phyloP scores from a whole-genome alignment of 1,284 basidiomycete genomes.

The Spongiforma sp. region DNA sequence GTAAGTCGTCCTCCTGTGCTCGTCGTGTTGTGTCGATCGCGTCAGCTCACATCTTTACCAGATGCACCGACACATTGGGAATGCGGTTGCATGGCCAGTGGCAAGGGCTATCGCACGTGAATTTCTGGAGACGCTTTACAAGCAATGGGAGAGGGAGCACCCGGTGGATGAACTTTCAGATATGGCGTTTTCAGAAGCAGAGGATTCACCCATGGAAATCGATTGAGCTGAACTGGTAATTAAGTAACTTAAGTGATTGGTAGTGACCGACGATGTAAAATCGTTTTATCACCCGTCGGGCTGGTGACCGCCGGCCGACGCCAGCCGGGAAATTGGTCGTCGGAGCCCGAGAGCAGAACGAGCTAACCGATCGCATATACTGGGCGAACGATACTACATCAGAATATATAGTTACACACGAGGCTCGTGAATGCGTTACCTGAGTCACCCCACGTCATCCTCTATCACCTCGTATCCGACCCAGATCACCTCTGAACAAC shows the following conservation, averaged over 20 bases:
- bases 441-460: conserved; percentile 2
- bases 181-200: conserved; percentile 14
- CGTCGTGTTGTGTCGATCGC: not conserved
- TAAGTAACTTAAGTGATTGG: not conserved
- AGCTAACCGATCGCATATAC: not conserved
- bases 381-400: not conserved
- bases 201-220: conserved; percentile 31
- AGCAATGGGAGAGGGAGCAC: conserved; percentile 49
- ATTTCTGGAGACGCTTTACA: conserved; percentile 53
- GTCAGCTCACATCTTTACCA: conserved; percentile 41
- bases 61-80: conserved; percentile 81
- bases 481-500: conserved; percentile 81
- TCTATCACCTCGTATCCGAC: conserved; percentile 64
- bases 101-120: conserved; percentile 66
- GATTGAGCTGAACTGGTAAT: no score
- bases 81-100: conserved; percentile 72
- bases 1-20: conserved; percentile 49
- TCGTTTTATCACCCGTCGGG: not conserved
- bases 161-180: conserved; percentile 11
- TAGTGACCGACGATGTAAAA: not conserved
- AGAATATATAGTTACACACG: not conserved
- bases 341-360: not conserved
- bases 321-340: not conserved
- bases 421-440: not conserved
- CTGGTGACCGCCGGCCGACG: not conserved